Base-by-base conservation (phyloP, 257 asterid genomes). In the Scutellaria minor region DNA sequence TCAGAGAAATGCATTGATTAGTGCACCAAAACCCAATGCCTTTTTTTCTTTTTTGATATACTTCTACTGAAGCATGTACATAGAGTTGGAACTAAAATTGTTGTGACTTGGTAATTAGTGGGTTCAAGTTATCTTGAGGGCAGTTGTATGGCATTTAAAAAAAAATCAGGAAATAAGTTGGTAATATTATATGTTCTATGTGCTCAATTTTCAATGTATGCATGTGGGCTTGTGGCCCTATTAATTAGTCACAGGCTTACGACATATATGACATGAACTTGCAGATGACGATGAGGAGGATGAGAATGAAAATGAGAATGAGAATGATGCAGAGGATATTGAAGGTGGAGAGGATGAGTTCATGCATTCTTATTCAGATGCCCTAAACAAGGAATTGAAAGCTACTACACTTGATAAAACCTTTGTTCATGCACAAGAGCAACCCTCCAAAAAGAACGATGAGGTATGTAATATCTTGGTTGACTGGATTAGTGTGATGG, bases 371-470 rank as follows among this genome's bases (percentile, higher is more conserved):
- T 95, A 95, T 80, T 78, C 99, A 0, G 87, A 85, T 67, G 83
- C 73, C 67, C 85, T 95, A 60, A 88, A 86, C 82, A 85, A 85
- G 76, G 97, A 95, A 81, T 81, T 95, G 87, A 92, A 86, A 75
- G 86, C 81, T 64, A 84, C 92, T 15, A 85, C 96, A 8, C 93
- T 92, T 42, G 81, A 81, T 60, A 86, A 86, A 78, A 92, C 92
- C 63, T 87, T 90, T 58, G 86, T 83, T 40, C 96, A 78, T 57
- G 85, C 95, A 53, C 80, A 81, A 39, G 91, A 85, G 63, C 83
- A 80, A 39, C 48, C 88, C 61, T 3, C 81, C 45, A 82, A 80
- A 78, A 88, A 85, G 86, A 88, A 81, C 44, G 79, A 82, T 22
- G 96, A 92, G 96, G 99, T 88, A 68, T 64, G 70, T 64, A 24